Base-by-base conservation (phyloP, 148 eudicot genomes). In the Nepenthes gracilis region DNA sequence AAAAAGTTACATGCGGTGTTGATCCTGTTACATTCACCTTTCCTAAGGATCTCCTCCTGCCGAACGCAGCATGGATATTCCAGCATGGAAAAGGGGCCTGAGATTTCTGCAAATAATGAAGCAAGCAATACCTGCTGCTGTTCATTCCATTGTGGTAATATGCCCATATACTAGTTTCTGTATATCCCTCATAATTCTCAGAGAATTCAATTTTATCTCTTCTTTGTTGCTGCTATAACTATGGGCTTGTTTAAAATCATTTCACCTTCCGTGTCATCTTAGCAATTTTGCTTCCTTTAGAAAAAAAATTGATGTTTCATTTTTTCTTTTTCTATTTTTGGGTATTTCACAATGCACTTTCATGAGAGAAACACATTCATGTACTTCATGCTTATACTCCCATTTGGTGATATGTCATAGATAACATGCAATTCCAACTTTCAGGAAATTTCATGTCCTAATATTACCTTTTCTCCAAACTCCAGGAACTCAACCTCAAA, bases 61-160 rank as follows among this genome's bases (percentile, higher is more conserved):
- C 95, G 95, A 83, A 81, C 95, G 99, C 99, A 93, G 99, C 99
- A 79, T 86, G 96, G 94, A 93, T 77, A 69, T 83, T 72, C 95
- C 99, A 72, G 87, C 96, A 64, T 93, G 99, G 99, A 93, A 73
- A 82, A 83, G 95, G 64, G 84, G 85, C 75, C 85, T 93, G 45
- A 80, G 79, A 67, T 88, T 81, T 68, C 70, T 93, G 78, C 87
- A 80, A 72, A 72, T 83, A 54, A 65, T 70, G 68, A 88, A 80
- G 81, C 84, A 81, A 77, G 69, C 66, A 40, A 68, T 85, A 66
- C 92, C 99, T 52, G 89, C 96, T 56, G 96, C 99, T 51, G 85
- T 89, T 57, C 99, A 93, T 70, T 93, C 99, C 54, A 65, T 89
- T 62, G 87, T 93, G 96, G 99, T 93, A 83, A 49, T 11, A 49